Base-by-base conservation (phyloP, 345 rosid genomes). In the Acer campestre region DNA sequence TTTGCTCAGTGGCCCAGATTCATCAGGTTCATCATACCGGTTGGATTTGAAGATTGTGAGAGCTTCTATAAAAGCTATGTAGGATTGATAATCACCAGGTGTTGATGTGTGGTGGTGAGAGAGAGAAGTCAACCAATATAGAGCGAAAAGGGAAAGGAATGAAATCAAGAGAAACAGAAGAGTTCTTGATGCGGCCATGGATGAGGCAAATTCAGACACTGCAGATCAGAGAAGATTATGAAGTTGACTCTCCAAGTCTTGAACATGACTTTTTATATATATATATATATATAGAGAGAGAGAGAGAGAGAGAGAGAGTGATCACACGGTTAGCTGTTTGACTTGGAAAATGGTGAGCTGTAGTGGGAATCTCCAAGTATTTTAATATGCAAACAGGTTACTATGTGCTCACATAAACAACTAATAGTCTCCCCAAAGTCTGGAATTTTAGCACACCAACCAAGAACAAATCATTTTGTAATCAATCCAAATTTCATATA, bases 81-180 rank as follows among this genome's bases (percentile, higher is more conserved):
- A 2, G 20, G 69, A 9, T 5, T 23, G 23, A 27, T 68, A 10
- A 48, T 68, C 16, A 27, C 10, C 46, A 42, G 10, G 7, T 42
- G 46, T 1, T 20, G n/a, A 71, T 4, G 64, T 9, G 51, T 56
- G 31, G 10, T 29, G 49, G 20, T 27, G 23, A 9, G 58, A 70
- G 62, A 53, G 18, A 49, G 42, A 3, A 29, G 17, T 2, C 3
- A 56, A 31, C 7, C 48, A 53, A 25, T 16, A 55, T 0, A 65
- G 18, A 18, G 68, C 74, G 48, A 64, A 35, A n/a, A 75, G 48
- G 23, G 81, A 78, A 65, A 85, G 64, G 69, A 75, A 10, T 11
- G 83, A 77, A 67, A 75, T 35, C 27, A 25, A 25, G 38, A 75
- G 68, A 58, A 79, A 22, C 64, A 82, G 74, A 35, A 75, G 81